Base-by-base conservation (phyloP, 257 asterid species). In the Solanum commersonii region DNA sequence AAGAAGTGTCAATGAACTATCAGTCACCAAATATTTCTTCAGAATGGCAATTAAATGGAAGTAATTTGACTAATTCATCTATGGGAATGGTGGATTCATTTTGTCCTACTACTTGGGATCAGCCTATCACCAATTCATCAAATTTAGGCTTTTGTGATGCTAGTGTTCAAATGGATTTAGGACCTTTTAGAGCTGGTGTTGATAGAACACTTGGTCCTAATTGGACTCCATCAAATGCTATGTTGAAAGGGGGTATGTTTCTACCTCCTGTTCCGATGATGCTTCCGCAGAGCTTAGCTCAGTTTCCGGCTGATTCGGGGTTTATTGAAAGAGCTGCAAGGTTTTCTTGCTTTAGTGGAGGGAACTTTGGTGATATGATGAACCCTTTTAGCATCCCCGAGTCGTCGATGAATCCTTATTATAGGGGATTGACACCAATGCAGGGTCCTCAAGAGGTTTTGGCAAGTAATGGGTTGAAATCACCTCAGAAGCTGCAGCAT, bases 321-420 rank as follows among this genome's bases (percentile, higher is more conserved):
- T 96, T 94, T 86, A 95, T 96, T 8, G 98, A 96, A 88, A 89
- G 99, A 90, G 99, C 99, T 4, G 98, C 98, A 4, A 93, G 97
- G 89, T 94, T 92, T 88, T 97, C 99, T 5, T 94, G 98, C 93
- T 97, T 97, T 74, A 88, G 93, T 88, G 95, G 98, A 88, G 99
- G 96, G 84, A 94, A 89, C 90, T 91, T 94, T 4, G 92, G 90
- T n/a, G 95, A 94, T 59, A 88, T 92, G 90, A 79, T 92, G 92
- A 94, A 89, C 89, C 93, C 96, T 14, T 92, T 93, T 78, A 73
- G 86, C 20, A 33, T 87, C 44, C 88, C 91, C 16, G 94, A 92
- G 84, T 68, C 91, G 8, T 70, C 91, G 20, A 2, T 90, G 49
- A 91, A 88, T 90, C 92, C 94, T 11, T 93, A 81, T 79, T 44